Evolutionary conservation across 331 rosid genomes (phyloP).

Genomic region (Pyracantha coccinea): DNA sequence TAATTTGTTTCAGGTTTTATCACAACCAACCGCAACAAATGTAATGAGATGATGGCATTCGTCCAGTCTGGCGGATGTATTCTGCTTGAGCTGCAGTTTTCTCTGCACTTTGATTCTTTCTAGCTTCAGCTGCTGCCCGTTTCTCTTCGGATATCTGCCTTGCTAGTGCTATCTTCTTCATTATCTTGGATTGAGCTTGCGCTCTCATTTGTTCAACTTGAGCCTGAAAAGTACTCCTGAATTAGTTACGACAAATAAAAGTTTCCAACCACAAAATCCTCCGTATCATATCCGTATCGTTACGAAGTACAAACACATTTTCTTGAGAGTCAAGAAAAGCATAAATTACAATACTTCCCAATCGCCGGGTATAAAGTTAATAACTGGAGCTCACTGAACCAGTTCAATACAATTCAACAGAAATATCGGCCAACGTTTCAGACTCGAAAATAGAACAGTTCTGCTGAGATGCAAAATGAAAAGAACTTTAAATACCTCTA

Average conservation of each 20-base stretch:
- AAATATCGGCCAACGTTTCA: neutral
- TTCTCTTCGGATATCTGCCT: slow-evolving; percentile 89
- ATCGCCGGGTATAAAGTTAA: neutral
- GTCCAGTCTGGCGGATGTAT: slow-evolving; percentile 76
- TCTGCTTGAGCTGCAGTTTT: slow-evolving; percentile 69
- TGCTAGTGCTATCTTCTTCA: slow-evolving; percentile 75
- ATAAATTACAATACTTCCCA: neutral
- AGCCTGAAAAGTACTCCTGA: slow-evolving; percentile 32
- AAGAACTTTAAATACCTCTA: slow-evolving; percentile 49
- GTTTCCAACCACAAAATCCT: neutral
- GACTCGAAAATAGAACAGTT: neutral
- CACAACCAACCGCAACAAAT: slow-evolving; percentile 79
- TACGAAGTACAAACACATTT: neutral
- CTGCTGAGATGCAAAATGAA: neutral
- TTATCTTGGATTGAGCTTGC: slow-evolving; percentile 81
- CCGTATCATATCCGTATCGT: too few species aligned
- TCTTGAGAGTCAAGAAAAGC: neutral
- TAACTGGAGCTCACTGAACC: neutral
- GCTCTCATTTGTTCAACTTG: slow-evolving; percentile 89
- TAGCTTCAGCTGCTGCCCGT: slow-evolving; percentile 64
- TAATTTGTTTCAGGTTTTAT: neutral
- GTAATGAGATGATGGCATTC: slow-evolving; percentile 51
- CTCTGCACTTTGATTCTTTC: slow-evolving; percentile 62
- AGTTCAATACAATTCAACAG: neutral
- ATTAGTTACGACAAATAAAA: neutral